These are phyloP conservation scores for Penicillium flavigenum DNA, from an alignment of 495 filamentous ascomycete genomes.

Conservation along the genomic window DNA sequence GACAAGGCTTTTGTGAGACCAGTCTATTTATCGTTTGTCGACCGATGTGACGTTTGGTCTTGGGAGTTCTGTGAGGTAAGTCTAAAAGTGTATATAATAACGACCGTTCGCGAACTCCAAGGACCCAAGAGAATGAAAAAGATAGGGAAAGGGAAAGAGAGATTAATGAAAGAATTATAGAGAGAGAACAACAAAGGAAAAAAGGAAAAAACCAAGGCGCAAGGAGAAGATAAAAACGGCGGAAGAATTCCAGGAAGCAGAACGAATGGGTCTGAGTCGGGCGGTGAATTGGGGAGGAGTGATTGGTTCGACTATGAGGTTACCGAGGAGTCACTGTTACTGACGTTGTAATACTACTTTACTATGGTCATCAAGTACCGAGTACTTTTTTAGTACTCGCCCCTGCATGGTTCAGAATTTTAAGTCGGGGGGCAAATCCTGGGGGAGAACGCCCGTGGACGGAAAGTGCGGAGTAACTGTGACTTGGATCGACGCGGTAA, in stretches of 20 bases:
- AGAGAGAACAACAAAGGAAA: constrained; percentile 14
- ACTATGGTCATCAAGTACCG: background rate
- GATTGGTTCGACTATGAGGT: constrained; percentile 16
- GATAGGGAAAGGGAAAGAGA: constrained; percentile 13
- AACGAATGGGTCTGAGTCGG: constrained; percentile 25
- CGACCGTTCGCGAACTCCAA: constrained; percentile 15
- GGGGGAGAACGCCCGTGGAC: constrained; percentile 11
- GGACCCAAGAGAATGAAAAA: constrained; percentile 8
- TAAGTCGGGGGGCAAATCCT: constrained; percentile 22
- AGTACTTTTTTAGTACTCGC: constrained; percentile 3
- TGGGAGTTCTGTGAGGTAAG: constrained; percentile 6
- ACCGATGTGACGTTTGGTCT: background rate
- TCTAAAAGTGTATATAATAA: constrained; percentile 3
- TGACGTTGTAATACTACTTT: background rate
- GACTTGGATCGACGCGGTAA: constrained; percentile 11
- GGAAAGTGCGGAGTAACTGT: constrained; percentile 23
- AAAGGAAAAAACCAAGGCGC: constrained; percentile 18
- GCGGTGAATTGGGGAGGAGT: constrained; percentile 28
- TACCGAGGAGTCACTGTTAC: constrained; percentile 3
- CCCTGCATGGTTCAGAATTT: constrained; percentile 17
- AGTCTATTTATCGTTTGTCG: constrained; percentile 1
- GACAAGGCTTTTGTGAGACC: background rate
- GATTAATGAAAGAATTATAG: constrained; percentile 19
- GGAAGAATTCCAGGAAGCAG: constrained; percentile 23
- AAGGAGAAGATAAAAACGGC: constrained; percentile 27